Conservation (phyloP, 2,329 filamentous ascomycete species). For the Onygenales sp. region DNA sequence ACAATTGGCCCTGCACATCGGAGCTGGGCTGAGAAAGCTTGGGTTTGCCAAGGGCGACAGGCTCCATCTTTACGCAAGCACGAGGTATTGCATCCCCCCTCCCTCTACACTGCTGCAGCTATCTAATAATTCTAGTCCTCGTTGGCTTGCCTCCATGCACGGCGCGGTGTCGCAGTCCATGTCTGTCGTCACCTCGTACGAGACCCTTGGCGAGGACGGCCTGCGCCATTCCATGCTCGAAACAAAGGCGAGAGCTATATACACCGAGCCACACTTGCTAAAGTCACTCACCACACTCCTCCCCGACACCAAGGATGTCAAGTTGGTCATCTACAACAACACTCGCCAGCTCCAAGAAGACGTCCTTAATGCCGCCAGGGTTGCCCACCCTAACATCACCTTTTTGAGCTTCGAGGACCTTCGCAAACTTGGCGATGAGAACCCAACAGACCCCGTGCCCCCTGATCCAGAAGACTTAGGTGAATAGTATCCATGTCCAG, state of each 20-base stretch:
- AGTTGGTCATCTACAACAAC: slow-evolving; percentile 46
- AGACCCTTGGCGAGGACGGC: slow-evolving; percentile 24
- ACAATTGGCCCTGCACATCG: slow-evolving; percentile 53
- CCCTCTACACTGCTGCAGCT: neutral
- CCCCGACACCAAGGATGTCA: slow-evolving; percentile 41
- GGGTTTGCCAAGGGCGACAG: slow-evolving; percentile 54
- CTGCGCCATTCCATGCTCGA: slow-evolving; percentile 21
- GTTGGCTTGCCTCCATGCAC: slow-evolving; percentile 3
- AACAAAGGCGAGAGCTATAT: slow-evolving; percentile 21
- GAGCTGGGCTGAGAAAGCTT: slow-evolving; percentile 58
- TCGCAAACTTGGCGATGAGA: slow-evolving; percentile 54
- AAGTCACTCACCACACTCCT: slow-evolving; percentile 43
- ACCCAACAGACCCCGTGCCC: slow-evolving; percentile 57
- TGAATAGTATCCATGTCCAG: slow-evolving; percentile 34
- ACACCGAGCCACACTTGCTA: slow-evolving; percentile 26
- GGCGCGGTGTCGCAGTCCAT: slow-evolving; percentile 70
- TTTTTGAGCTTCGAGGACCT: slow-evolving; percentile 46
- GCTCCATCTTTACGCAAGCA: slow-evolving; percentile 65
- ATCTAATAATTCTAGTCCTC: neutral
- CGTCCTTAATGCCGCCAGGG: slow-evolving; percentile 41
- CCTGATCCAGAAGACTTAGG: slow-evolving; percentile 64
- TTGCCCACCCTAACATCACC: slow-evolving; percentile 33
- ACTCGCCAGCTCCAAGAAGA: slow-evolving; percentile 37
- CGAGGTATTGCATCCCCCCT: slow-evolving; percentile 41
- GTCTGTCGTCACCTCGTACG: slow-evolving; percentile 69